Conservation (phyloP, 805 yeast species). For the Debaryomyces hansenii region DNA sequence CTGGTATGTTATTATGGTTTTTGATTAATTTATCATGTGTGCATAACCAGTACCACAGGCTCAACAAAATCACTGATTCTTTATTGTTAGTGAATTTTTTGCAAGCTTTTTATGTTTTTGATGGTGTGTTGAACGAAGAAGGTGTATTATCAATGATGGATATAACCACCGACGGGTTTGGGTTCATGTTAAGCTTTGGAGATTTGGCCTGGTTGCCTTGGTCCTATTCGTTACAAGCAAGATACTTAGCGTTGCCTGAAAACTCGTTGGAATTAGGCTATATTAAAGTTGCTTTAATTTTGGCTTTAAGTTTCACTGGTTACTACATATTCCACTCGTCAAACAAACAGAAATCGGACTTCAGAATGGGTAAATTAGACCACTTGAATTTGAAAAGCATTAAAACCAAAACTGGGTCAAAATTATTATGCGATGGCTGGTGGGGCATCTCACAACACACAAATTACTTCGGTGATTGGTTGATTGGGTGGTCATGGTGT, state of each 20-base stretch:
- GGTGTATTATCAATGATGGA: slow-evolving; percentile 95
- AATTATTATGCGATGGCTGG: slow-evolving; percentile 88
- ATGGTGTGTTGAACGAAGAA: slow-evolving; percentile 88
- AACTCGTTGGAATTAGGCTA: slow-evolving; percentile 58
- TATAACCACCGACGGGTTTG: slow-evolving; percentile 94
- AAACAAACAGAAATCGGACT: slow-evolving; percentile 80
- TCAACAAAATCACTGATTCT: slow-evolving; percentile 68
- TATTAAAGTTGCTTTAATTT: slow-evolving; percentile 37
- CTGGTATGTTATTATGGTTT: slow-evolving; percentile 88
- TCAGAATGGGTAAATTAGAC: slow-evolving; percentile 73
- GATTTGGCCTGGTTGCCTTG: slow-evolving; percentile 93
- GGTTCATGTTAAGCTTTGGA: slow-evolving; percentile 94
- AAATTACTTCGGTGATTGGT: slow-evolving; percentile 94
- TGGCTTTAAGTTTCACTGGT: slow-evolving; percentile 57
- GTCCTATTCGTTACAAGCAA: slow-evolving; percentile 81
- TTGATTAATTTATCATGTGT: slow-evolving; percentile 74
- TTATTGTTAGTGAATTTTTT: slow-evolving; percentile 64
- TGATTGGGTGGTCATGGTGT: slow-evolving; percentile 90
- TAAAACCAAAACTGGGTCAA: slow-evolving; percentile 73
- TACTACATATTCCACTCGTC: slow-evolving; percentile 81
- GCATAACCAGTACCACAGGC: slow-evolving; percentile 71
- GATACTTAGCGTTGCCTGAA: slow-evolving; percentile 63
- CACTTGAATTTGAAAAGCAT: slow-evolving; percentile 62
- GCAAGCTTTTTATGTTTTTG: slow-evolving; percentile 82
- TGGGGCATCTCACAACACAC: slow-evolving; percentile 93